Evolutionary conservation across 177 flowering plant genomes (phyloP).

Genomic region (Vitis hybrid): DNA sequence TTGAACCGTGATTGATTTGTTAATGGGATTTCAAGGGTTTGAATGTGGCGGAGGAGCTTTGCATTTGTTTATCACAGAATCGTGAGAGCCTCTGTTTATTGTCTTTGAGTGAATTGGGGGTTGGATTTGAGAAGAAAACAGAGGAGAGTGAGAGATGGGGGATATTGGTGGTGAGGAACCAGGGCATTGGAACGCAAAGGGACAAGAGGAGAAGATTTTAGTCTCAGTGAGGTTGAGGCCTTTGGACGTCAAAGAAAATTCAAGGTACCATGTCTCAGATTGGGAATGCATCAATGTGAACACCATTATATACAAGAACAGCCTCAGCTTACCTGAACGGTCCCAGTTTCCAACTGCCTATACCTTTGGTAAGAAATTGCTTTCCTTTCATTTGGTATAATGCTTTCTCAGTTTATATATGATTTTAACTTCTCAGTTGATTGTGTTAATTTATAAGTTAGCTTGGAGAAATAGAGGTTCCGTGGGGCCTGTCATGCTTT

Average conservation of each 20-base stretch:
- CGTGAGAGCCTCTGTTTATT: neutral
- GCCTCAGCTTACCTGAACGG: constrained; percentile 33
- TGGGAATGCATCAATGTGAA: constrained; percentile 59
- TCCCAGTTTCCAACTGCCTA: constrained; percentile 47
- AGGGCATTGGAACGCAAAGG: constrained; percentile 13
- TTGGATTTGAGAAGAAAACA: neutral
- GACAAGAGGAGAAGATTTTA: constrained; percentile 45
- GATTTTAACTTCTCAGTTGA: neutral
- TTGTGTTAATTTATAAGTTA: neutral
- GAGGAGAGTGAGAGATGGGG: constrained; percentile 15
- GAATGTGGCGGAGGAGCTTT: too few relatives aligned
- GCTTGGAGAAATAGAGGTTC: neutral
- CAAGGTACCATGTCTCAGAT: constrained; percentile 43
- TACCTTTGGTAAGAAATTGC: constrained; percentile 45
- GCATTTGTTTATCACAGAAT: too few relatives aligned
- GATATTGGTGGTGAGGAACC: constrained; percentile 29
- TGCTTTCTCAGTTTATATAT: neutral
- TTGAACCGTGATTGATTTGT: too few relatives aligned
- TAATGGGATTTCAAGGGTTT: too few relatives aligned
- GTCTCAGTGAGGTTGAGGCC: constrained; percentile 70
- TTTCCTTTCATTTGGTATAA: neutral
- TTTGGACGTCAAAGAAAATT: constrained; percentile 49
- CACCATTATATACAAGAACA: constrained; percentile 42
- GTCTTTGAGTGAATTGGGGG: neutral
- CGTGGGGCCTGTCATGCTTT: neutral